Percentiles rank a stretch among this genome's conserved stretches.
phyloP scores from a whole-genome alignment of 2,329 filamentous ascomycete genomes.

The Fusarium sp. region DNA sequence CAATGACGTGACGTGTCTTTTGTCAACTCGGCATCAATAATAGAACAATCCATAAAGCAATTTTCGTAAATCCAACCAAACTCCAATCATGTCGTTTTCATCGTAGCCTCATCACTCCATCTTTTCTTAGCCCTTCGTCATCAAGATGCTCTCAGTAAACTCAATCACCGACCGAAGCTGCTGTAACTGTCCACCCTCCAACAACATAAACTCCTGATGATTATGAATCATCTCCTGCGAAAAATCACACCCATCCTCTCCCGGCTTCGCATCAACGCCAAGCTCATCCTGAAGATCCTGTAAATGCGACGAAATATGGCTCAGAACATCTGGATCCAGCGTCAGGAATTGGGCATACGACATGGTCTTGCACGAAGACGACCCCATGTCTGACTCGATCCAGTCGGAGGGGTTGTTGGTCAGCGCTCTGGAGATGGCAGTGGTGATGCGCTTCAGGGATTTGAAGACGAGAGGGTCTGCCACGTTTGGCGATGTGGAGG shows the following conservation, averaged over 20 bases:
- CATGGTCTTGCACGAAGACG: not conserved
- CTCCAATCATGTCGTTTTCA: not conserved
- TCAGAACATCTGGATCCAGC: constrained; percentile 27
- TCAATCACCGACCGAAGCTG: constrained; percentile 13
- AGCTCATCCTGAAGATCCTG: constrained; percentile 21
- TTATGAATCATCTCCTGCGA: constrained; percentile 20
- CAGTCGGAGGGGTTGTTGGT: constrained; percentile 40
- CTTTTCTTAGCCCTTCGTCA: not conserved
- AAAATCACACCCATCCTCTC: not conserved
- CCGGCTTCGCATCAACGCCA: not conserved
- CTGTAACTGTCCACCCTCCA: constrained; percentile 12
- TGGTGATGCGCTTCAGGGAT: not conserved
- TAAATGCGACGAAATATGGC: constrained; percentile 18
- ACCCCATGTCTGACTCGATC: constrained; percentile 26
- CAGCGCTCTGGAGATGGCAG: constrained; percentile 25
- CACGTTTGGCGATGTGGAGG: not conserved
- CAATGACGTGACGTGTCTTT: not conserved
- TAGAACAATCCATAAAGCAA: not conserved
- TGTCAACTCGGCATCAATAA: not conserved
- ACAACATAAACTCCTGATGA: constrained; percentile 23
- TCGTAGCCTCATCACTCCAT: rapidly evolving
- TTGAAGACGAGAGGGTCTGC: not conserved
- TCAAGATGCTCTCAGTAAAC: constrained; percentile 23
- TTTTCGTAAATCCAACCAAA: not conserved
- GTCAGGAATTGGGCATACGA: constrained; percentile 27